Evolutionary conservation across 1,284 basidiomycete species (phyloP), one percentile per base, ranked within the genome.

Genomic region (Cutaneotrichosporon dermatis): DNA sequence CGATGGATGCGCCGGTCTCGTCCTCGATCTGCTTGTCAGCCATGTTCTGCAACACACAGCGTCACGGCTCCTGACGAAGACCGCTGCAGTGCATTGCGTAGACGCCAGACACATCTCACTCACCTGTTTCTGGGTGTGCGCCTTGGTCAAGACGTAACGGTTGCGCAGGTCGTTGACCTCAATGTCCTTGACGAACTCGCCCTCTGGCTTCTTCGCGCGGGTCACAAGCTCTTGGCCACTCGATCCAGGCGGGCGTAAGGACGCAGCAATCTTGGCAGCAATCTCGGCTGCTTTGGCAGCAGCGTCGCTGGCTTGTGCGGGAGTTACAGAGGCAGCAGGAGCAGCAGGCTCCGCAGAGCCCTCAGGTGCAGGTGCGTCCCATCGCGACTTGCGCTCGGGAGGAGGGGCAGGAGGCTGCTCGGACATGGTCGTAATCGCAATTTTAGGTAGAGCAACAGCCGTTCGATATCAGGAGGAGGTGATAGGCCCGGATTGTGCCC

Each of bases 121-220:
- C 63, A 92, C 91, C 83, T 95, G 87, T 63, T 88, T 82, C 76
- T 98, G 95, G 1, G 94, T 98, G 36, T 88, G 84, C 3, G 91
- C 90, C 76, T 92, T 96, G 46, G 96, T 99, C 70, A 99, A 81
- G 75, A 98, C 81, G 78, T 99, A 99, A 61, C 95, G 83, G 79
- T 99, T 99, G 69, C 94, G 82, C 59, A 95, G 83, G 79, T 99
- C 96, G 78, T 99, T 98, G 77, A 99, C 96, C 75, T 98, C 94
- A 62, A 99, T 91, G 75, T 97, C 92, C 69, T 90, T 85, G 12
- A 86, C 87, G 70, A 88, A 97, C 54, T 90, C 90, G 45, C 83
- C 89, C 64, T 93, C 90, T 61, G 90, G 85, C 5, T 83, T 82
- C 25, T 58, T 58, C 69, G 89, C 88, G 74, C 82, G 85, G 68